phyloP scores from a whole-genome alignment of 768 basidiomycete genomes.

The Boletus coccyginus region DNA sequence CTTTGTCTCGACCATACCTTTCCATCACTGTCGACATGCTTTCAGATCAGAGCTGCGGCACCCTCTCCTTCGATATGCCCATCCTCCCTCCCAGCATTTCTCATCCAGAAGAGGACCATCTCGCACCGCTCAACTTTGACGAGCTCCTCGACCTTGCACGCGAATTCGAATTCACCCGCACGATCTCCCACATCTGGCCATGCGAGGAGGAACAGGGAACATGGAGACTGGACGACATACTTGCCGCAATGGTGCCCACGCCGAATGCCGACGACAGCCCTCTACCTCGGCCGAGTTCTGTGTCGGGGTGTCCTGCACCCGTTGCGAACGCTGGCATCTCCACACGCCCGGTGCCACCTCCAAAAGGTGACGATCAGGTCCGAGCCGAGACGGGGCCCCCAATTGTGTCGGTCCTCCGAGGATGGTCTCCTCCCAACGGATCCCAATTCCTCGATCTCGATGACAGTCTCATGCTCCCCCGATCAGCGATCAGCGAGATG shows the following conservation, averaged over 20 bases:
- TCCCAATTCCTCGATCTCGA: conserved; percentile 26
- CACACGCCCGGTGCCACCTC: not conserved
- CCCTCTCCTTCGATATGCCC: conserved; percentile 7
- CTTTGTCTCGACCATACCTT: not conserved
- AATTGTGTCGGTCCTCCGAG: conserved; percentile 11
- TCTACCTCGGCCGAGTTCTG: not conserved
- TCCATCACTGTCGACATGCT: conserved; percentile 22
- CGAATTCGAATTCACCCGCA: conserved; percentile 27
- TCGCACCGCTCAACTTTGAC: conserved; percentile 12
- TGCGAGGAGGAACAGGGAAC: conserved; percentile 11
- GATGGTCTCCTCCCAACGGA: conserved; percentile 28
- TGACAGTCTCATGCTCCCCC: conserved; percentile 10
- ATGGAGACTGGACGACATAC: conserved; percentile 17
- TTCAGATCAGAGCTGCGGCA: conserved; percentile 11
- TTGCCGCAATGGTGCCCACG: conserved; percentile 8
- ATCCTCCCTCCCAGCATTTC: not conserved
- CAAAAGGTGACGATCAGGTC: not conserved
- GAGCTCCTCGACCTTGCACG: conserved; percentile 29
- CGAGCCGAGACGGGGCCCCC: not conserved
- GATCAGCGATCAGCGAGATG: not conserved
- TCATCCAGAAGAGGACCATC: not conserved
- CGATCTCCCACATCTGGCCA: conserved; percentile 21
- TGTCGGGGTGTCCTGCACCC: not conserved
- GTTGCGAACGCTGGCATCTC: not conserved
- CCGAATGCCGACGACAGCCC: conserved; percentile 4